These are phyloP conservation scores for Glomus cerebriforme DNA, from an alignment of 192 early-diverging fungal species.

Conservation along the genomic window DNA sequence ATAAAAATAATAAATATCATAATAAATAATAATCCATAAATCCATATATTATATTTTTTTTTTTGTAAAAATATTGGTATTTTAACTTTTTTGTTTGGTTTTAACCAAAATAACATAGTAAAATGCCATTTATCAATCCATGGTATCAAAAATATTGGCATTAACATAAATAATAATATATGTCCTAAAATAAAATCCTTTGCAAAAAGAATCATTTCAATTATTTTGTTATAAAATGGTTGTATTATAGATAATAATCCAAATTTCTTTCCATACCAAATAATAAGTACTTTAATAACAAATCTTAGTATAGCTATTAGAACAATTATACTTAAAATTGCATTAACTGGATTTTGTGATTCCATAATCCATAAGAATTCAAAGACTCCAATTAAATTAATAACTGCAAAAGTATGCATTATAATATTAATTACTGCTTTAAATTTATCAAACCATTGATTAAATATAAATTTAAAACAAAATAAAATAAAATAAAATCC, in stretches of 20 bases:
- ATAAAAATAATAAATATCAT: conserved; percentile 64
- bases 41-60: conserved; percentile 62
- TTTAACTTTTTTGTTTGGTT: conserved; percentile 77
- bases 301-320: conserved; percentile 69
- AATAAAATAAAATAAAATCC: conserved; percentile 68
- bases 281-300: conserved; percentile 67
- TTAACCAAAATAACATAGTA: conserved; percentile 82
- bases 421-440: conserved; percentile 70
- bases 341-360: conserved; percentile 62
- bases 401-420: conserved; percentile 62
- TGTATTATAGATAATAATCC: conserved; percentile 63
- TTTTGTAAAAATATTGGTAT: conserved; percentile 73
- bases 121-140: conserved; percentile 75
- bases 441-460: conserved; percentile 68
- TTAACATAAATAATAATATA: conserved; percentile 74
- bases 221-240: conserved; percentile 78
- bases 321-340: conserved; percentile 68
- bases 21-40: conserved; percentile 71
- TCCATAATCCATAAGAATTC: conserved; percentile 69
- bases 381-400: conserved; percentile 64
- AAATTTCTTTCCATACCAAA: conserved; percentile 72
- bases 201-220: conserved; percentile 81
- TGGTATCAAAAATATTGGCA: conserved; percentile 70
- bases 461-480: conserved; percentile 59
- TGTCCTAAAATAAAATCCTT: conserved; percentile 80